Conservation (phyloP, 2,329 filamentous ascomycete genomes). For the Cladophialophora carrionii region DNA sequence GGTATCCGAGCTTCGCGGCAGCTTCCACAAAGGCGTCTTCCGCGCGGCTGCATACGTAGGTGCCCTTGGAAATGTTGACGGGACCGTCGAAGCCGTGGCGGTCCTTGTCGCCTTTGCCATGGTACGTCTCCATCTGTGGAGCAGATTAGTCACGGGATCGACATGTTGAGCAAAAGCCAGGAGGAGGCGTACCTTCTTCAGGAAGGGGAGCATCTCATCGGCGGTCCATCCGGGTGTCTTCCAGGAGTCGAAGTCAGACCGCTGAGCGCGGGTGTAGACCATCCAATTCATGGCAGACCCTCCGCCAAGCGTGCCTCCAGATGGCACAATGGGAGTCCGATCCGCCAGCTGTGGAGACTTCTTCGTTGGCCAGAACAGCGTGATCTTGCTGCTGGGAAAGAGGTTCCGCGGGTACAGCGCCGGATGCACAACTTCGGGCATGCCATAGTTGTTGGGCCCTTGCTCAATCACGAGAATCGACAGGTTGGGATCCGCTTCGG, state of each 20-base stretch:
- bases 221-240: constrained; percentile 57
- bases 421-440: constrained; percentile 56
- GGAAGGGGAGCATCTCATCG: constrained; percentile 56
- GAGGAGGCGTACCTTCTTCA: constrained; percentile 53
- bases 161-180: neutral
- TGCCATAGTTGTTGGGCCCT: constrained; percentile 58
- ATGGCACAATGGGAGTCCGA: constrained; percentile 45
- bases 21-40: constrained; percentile 58
- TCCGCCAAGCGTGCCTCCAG: constrained; percentile 62
- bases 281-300: constrained; percentile 65
- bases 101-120: constrained; percentile 50
- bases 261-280: constrained; percentile 51
- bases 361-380: constrained; percentile 58
- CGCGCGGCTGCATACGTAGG: constrained; percentile 47
- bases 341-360: constrained; percentile 40
- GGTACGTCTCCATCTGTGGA: constrained; percentile 57
- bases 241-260: constrained; percentile 54
- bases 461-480: constrained; percentile 59
- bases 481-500: constrained; percentile 55
- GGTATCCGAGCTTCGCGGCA: constrained; percentile 54
- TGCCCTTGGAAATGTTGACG: constrained; percentile 59
- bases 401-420: constrained; percentile 56
- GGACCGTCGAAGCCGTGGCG: constrained; percentile 61
- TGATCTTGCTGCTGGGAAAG: constrained; percentile 54
- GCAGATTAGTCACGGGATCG: neutral